Evolutionary conservation across 2,329 filamentous ascomycete species (phyloP), one percentile per base, ranked within the genome.

Genomic region (Zymoseptoria brevis): DNA sequence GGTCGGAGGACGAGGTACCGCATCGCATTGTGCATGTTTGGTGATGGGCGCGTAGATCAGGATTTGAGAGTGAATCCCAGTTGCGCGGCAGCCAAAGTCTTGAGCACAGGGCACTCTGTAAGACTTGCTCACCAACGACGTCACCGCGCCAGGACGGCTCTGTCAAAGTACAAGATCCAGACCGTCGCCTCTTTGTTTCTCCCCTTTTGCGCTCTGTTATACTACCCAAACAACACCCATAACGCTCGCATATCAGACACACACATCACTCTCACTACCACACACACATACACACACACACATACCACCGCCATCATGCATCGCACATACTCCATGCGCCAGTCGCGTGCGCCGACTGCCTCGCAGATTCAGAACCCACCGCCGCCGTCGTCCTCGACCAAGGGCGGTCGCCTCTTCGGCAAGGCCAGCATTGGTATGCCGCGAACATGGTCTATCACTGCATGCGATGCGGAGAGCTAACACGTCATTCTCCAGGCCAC

Each of bases 241-340:
- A n/a, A 19, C 21, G 13, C 21, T 21, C 49, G 6, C 13, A 26
- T 19, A 48, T n/a, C 24, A 24, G 22, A 9, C 21, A 4, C 19
- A 9, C n/a, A 53, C 56, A 57, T 50, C 35, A 45, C 35, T 45
- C 22, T 45, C 22, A 26, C 45, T 21, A 3, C 53, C 13, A 50
- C 24, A 55, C 41, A 45, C 35, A 26, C 57, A 30, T 29, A 48
- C 13, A 50, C 24, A 55, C 41, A 45, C 35, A 26, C 57, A 30
- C 48, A 48, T 19, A 51, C 41, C 35, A 50, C 49, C 35, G 66
- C 68, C 66, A 73, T 52, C 60, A 99, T 99, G 93, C 94, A 99
- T 84, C 91, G 93, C 76, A 96, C 94, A 67, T 99, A 97, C 77
- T 96, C 91, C 71, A 96, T 96, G 94, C 92, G 94, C 87, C 89